Evolutionary conservation across 345 rosid species (phyloP), one percentile per base, ranked within the genome.

Genomic region (Lepidium sativum): DNA sequence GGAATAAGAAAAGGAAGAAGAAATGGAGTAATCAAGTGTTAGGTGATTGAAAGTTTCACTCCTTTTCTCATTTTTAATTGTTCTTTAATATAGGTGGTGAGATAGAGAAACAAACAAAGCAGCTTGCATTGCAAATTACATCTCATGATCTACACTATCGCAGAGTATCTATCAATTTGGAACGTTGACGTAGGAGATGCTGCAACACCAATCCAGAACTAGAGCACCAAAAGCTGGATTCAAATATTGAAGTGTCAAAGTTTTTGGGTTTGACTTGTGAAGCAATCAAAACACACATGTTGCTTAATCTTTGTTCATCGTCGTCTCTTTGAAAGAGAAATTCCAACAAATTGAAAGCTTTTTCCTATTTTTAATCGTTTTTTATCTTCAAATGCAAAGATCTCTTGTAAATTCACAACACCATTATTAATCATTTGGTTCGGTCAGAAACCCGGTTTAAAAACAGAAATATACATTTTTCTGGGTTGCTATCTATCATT

Each of bases 1-100:
- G 55, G 45, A 47, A 73, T 16, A 70, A 59, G 77, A 65, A 15
- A 23, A 32, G 55, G 76, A 67, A 85, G 87, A 80, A 76, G 84
- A 65, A 61, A 74, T 74, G 90, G 88, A 82, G 87, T 83, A 82
- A 74, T 88, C 96, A 82, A 67, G 85, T 38, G 85, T 80, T 86
- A 70, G 98, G 92, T 91, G 83, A 73, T 71, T 27, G 76, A 79
- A 79, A 20, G 0, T 55, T 71, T 47, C 8, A 61, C 17, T 9
- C 52, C 25, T 37, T 44, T 16, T 15, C 1, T 5, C 23, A 29
- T 0, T 21, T 34, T 54, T 31, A 16, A 41, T 23, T 44, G 3
- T 34, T 51, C 25, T 70, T 54, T 55, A 16, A 55, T 37, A 25
- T n/a, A 53, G 63, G 33, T 41, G 54, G 68, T 57, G 70, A 18